A percentile compares a stretch with the other conserved stretches of the same genome.
These are phyloP conservation scores for Zymoseptoria ardabiliae DNA, from an alignment of 2,329 filamentous ascomycete species.

Conservation along the genomic window DNA sequence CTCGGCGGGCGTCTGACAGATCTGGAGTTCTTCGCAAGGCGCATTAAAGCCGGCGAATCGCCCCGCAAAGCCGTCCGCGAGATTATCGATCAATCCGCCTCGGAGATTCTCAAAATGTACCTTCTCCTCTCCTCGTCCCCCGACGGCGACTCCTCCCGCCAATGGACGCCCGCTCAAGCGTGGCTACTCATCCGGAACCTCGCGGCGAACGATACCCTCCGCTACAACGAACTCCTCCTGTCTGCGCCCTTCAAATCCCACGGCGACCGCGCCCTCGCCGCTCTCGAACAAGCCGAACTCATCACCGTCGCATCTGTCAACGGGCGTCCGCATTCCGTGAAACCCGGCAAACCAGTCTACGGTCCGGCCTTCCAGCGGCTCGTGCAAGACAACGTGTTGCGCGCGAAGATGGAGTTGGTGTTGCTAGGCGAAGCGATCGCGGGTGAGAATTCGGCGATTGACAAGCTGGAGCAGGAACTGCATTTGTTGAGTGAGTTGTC, in stretches of 20 bases:
- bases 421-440: conserved; percentile 62
- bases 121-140: conserved; percentile 48
- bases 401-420: conserved; percentile 60
- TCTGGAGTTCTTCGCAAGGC: conserved; percentile 84
- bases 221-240: conserved; percentile 81
- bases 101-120: conserved; percentile 90
- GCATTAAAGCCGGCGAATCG: conserved; percentile 78
- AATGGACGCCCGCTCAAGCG: conserved; percentile 78
- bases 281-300: conserved; percentile 76
- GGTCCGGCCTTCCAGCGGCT: conserved; percentile 71
- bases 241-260: conserved; percentile 64
- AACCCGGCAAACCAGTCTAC: conserved; percentile 78
- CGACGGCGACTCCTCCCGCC: conserved; percentile 45
- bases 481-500: conserved; percentile 62
- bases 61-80: conserved; percentile 75
- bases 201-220: conserved; percentile 57
- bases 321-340: conserved; percentile 71
- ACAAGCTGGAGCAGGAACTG: conserved; percentile 73
- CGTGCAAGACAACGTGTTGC: conserved; percentile 63
- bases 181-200: conserved; percentile 82
- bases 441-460: conserved; percentile 65
- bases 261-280: conserved; percentile 69
- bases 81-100: conserved; percentile 81
- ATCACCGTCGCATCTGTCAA: conserved; percentile 66
- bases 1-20: conserved; percentile 92